A percentile compares a stretch with the other conserved stretches of the same genome.
Conservation (phyloP, 2,329 filamentous ascomycete species). For the Sarocladium oryzae region DNA sequence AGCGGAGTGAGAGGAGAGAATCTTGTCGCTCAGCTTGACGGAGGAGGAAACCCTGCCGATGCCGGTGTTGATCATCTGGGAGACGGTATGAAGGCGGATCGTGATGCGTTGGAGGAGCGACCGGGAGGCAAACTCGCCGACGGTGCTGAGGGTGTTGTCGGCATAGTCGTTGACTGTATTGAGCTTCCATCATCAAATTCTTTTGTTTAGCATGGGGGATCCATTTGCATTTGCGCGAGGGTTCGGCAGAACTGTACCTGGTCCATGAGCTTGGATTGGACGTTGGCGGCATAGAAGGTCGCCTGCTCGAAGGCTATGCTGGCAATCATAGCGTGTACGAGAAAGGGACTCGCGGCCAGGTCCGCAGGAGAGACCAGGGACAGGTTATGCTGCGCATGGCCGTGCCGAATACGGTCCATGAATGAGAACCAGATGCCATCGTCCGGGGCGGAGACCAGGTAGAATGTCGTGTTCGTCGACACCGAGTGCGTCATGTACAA, state of each 20-base stretch:
- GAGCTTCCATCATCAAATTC: too few species aligned
- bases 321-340: neutral
- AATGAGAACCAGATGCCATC: neutral
- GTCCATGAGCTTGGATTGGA: neutral
- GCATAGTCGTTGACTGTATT: neutral
- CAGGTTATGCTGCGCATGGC: neutral
- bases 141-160: neutral
- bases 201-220: too few species aligned
- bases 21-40: neutral
- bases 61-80: conserved; percentile 1
- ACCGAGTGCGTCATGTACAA: neutral
- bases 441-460: neutral
- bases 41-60: neutral
- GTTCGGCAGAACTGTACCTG: neutral
- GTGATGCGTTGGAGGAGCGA: neutral
- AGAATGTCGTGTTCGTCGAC: neutral
- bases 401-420: neutral
- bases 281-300: neutral
- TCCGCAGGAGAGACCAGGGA: neutral
- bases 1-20: neutral
- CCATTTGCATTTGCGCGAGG: neutral
- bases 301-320: neutral
- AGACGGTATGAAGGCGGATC: neutral
- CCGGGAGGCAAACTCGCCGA: neutral
- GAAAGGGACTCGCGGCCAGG: neutral